Evolutionary conservation across 2,329 filamentous ascomycete genomes (phyloP).

Genomic region (Trichoderma cornu-damae): DNA sequence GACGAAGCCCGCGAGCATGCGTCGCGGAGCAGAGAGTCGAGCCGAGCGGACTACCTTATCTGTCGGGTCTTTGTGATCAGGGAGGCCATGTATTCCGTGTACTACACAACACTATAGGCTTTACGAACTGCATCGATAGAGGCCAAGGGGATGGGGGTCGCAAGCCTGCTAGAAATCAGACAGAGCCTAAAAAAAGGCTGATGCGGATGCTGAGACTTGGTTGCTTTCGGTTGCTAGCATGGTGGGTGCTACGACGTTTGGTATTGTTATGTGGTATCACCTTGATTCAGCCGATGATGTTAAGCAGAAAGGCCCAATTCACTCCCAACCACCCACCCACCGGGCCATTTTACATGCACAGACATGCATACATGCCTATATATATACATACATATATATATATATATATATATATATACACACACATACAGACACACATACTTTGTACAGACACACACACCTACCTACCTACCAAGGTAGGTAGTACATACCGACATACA

Average conservation of each 20-base stretch:
- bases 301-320: constrained; percentile 18
- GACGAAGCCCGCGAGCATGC: not conserved
- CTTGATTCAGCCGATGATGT: not conserved
- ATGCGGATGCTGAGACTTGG: not conserved
- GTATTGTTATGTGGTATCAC: not conserved
- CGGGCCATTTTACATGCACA: no score
- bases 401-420: no score
- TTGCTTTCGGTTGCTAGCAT: not conserved
- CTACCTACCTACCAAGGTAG: no score
- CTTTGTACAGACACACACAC: no score
- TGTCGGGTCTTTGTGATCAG: not conserved
- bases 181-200: not conserved
- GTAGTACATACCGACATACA: not conserved
- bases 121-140: no score
- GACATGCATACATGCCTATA: not conserved
- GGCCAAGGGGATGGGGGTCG: no score
- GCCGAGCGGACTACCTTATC: not conserved
- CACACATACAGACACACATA: not conserved
- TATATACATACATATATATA: not conserved
- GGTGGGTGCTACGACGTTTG: no score
- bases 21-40: no score
- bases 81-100: not conserved
- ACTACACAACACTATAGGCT: no score
- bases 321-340: constrained; percentile 16
- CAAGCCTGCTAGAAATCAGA: not conserved